These are phyloP conservation scores for Salix exigua DNA, from an alignment of 345 rosid genomes.

Conservation along the genomic window DNA sequence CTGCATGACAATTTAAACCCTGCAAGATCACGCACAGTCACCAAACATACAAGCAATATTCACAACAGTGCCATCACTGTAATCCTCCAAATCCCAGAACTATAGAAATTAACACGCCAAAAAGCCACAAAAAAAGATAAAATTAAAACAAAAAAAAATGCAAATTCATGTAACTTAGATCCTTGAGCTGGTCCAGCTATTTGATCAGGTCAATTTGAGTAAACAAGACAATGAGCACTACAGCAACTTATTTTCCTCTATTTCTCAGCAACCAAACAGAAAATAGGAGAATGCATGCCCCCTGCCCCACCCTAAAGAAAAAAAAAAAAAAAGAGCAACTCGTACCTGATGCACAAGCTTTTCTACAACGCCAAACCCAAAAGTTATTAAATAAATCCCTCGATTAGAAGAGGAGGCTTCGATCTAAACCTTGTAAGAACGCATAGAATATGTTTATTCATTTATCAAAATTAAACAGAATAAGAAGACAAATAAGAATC, in stretches of 20 bases:
- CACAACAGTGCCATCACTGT: background rate
- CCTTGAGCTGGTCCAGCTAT: conserved; percentile 4
- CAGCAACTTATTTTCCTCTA: conserved; percentile 1
- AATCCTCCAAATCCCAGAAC: background rate
- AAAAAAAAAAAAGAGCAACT: background rate
- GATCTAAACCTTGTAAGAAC: conserved; percentile 42
- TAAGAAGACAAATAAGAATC: conserved; percentile 25
- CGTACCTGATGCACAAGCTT: conserved; percentile 30
- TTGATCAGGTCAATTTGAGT: conserved; percentile 13
- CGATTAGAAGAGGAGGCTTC: conserved; percentile 8
- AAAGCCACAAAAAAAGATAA: background rate
- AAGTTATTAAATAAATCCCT: conserved; percentile 20
- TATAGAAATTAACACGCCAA: background rate
- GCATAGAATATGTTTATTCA: background rate
- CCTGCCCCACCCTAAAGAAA: background rate
- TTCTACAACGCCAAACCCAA: conserved; percentile 12
- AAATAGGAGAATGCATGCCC: background rate
- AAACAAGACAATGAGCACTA: conserved; percentile 22
- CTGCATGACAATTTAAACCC: conserved; percentile 26
- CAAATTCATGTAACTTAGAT: background rate
- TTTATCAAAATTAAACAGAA: conserved; percentile 20
- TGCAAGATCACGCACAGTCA: conserved; percentile 6
- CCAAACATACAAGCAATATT: background rate
- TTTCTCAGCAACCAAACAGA: conserved; percentile 18
- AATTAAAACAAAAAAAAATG: background rate